A percentile compares a stretch with the other conserved stretches of the same genome.
Evolutionary conservation across 306 rosid genomes (phyloP).

Genomic region (Begonia peltatifolia): DNA sequence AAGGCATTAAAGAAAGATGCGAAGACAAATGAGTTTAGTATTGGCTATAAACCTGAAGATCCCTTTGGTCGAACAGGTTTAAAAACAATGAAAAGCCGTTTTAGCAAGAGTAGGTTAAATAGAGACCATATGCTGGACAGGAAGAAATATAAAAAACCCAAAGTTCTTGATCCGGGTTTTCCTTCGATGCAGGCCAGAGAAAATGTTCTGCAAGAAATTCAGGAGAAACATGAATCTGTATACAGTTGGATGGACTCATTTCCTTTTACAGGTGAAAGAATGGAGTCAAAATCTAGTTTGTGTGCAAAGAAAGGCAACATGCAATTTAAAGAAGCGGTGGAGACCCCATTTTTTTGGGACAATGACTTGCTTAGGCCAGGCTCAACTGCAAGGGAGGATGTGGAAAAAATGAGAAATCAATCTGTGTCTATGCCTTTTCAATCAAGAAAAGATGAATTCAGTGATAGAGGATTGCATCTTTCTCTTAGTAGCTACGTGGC

Average conservation of each 20-base stretch:
- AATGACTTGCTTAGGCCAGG: constrained; percentile 21
- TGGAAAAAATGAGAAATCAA: constrained; percentile 25
- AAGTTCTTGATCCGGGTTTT: constrained; percentile 23
- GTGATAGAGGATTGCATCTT: constrained; percentile 42
- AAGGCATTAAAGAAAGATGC: constrained; percentile 23
- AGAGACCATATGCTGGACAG: constrained; percentile 25
- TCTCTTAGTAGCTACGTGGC: constrained; percentile 43
- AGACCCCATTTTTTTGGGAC: constrained; percentile 25
- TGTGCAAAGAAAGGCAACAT: constrained; percentile 50
- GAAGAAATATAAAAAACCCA: constrained; percentile 50
- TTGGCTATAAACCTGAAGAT: constrained; percentile 21
- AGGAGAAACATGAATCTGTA: constrained; percentile 20
- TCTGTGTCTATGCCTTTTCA: constrained; percentile 24
- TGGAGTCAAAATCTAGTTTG: constrained; percentile 34
- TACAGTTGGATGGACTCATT: constrained; percentile 25
- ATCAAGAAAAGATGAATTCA: constrained; percentile 22
- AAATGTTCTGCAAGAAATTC: constrained; percentile 20
- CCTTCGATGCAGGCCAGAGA: constrained; percentile 25
- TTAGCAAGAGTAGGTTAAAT: constrained; percentile 29
- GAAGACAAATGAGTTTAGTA: constrained; percentile 15
- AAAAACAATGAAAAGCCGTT: constrained; percentile 24
- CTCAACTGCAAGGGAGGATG: constrained; percentile 27
- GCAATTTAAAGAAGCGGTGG: constrained; percentile 25
- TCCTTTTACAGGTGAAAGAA: constrained; percentile 18
- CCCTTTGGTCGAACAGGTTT: constrained; percentile 15